Percentiles rank a stretch among this genome's conserved stretches.
These are phyloP conservation scores for Boechera stricta DNA, from an alignment of 345 rosid genomes.

Conservation along the genomic window DNA sequence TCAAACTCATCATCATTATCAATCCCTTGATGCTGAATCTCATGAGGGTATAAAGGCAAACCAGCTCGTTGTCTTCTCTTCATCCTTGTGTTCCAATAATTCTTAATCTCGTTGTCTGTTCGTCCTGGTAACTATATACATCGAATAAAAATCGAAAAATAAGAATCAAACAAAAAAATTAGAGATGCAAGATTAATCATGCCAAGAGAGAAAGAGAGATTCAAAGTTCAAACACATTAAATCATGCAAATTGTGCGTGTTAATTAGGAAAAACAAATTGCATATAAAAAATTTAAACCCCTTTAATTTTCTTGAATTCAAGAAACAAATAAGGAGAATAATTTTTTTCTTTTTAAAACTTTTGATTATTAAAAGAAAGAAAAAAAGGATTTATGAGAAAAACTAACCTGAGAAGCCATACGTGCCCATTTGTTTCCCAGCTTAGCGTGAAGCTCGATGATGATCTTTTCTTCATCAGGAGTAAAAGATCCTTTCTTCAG, in stretches of 20 bases:
- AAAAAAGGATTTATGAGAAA: background rate
- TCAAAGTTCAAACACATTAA: constrained; percentile 17
- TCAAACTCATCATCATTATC: constrained; percentile 43
- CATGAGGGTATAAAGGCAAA: constrained; percentile 73
- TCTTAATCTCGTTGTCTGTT: constrained; percentile 91
- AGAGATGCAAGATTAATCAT: constrained; percentile 26
- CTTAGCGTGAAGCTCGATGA: constrained; percentile 80
- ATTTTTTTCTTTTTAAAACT: too few species aligned
- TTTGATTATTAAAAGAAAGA: background rate
- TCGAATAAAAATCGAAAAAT: too few species aligned
- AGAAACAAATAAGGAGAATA: constrained; percentile 5
- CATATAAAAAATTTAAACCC: background rate
- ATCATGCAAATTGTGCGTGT: constrained; percentile 37
- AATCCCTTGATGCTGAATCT: constrained; percentile 38
- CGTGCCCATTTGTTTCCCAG: constrained; percentile 96
- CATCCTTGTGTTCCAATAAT: constrained; percentile 86
- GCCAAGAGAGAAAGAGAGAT: constrained; percentile 22
- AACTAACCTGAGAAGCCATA: constrained; percentile 83
- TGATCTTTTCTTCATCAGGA: constrained; percentile 70
- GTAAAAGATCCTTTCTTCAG: constrained; percentile 77
- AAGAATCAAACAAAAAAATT: background rate
- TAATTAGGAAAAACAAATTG: background rate
- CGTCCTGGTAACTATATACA: constrained; percentile 74
- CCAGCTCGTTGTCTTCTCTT: constrained; percentile 81
- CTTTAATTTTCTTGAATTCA: constrained; percentile 15